Base-by-base conservation (phyloP, 768 basidiomycete species). In the Tephrocybe rancida region DNA sequence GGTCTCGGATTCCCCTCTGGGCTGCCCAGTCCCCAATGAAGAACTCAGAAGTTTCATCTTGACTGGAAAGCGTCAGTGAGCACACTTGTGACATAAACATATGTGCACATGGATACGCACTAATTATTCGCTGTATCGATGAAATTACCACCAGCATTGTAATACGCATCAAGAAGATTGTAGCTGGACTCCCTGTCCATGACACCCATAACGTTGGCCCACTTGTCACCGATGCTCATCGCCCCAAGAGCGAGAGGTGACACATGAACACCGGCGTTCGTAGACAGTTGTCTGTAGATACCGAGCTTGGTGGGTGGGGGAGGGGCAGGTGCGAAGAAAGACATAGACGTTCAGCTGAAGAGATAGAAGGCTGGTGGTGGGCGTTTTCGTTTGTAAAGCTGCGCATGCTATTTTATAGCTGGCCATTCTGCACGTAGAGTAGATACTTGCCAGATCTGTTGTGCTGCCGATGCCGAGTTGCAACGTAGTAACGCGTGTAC, bases 21-120 rank as follows among this genome's bases (percentile, higher is more conserved):
- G 74, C 68, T 43, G 72, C 72, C 79, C 79, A 81, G 59, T 80
- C 77, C 0, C 79, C 79, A 18, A 81, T 70, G 55, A 76, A 73
- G 54, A 66, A 58, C 61, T 80, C 78, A 1, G 69, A 71, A 21
- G 67, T 64, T 37, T 70, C 76, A 41, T 75, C 65, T 54, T 77
- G 73, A 47, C 71, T 72, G 39, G 26, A 24, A 34, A 13, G n/a
- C 6, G 30, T 26, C 5, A 39, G n/a, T n/a, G 10, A 22, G 26
- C 21, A 18, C 6, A 32, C 13, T 26, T 14, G 41, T 26, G 26
- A n/a, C 13, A 25, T 11, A 14, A 14, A 16, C 13, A 22, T n/a
- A n/a, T n/a, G n/a, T n/a, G n/a, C n/a, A n/a, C n/a, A 46, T 27
- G 8, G 11, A 38, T 21, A 53, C 66, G 48, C 62, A 69, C 61